phyloP scores from a whole-genome alignment of 345 rosid genomes.

The Lumnitzera racemosa region DNA sequence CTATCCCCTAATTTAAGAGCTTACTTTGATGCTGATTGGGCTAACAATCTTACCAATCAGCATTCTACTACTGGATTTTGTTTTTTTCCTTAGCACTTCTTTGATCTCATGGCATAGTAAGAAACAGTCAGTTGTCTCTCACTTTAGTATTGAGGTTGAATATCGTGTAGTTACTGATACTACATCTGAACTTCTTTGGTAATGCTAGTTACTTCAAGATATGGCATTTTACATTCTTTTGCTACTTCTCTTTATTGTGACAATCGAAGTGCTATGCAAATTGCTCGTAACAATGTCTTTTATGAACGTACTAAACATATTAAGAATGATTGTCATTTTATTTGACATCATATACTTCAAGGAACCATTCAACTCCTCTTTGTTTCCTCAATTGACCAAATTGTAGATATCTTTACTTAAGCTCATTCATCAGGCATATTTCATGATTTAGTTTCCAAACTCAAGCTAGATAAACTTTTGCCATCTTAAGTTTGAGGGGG shows the following conservation, averaged over 20 bases:
- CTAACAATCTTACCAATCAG: too few species aligned
- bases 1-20: too few species aligned
- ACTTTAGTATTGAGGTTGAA: not conserved
- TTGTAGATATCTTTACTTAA: too few species aligned
- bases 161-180: not conserved
- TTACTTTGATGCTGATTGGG: too few species aligned
- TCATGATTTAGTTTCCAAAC: too few species aligned
- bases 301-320: conserved; percentile 3
- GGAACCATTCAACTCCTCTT: not conserved
- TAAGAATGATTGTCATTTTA: conserved; percentile 1
- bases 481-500: too few species aligned
- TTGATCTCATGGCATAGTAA: not conserved
- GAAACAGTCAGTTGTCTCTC: not conserved
- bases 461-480: too few species aligned
- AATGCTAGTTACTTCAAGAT: not conserved
- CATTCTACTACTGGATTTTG: too few species aligned
- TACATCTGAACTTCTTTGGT: not conserved
- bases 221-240: not conserved
- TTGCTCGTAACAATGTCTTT: not conserved
- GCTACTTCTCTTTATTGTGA: not conserved
- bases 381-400: too few species aligned
- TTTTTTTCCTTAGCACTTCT: too few species aligned
- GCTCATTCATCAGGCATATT: too few species aligned
- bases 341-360: not conserved
- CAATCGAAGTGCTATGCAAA: not conserved